Percentiles rank a stretch among this genome's conserved stretches.
Conservation (phyloP, 2,329 filamentous ascomycete species). For the Dothistroma septosporum region DNA sequence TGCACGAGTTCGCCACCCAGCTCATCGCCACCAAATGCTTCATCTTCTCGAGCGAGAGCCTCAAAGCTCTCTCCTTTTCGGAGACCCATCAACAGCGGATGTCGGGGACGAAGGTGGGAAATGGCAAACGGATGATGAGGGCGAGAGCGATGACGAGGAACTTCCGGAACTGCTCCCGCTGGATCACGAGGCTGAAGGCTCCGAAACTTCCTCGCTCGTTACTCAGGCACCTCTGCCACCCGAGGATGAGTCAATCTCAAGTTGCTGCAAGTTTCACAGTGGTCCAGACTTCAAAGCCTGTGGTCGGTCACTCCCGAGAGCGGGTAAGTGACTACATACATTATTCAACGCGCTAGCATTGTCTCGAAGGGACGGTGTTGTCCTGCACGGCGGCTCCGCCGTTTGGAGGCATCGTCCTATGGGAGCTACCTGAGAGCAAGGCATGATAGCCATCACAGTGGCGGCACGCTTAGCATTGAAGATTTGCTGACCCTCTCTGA, state of each 20-base stretch:
- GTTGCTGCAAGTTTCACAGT: not conserved
- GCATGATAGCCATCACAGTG: too few relatives aligned
- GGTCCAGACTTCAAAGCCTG: constrained; percentile 9
- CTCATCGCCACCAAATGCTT: constrained; percentile 23
- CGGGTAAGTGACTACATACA: constrained; percentile 5
- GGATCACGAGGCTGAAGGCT: not conserved
- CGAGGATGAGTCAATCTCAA: not conserved
- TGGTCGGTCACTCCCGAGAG: constrained; percentile 9
- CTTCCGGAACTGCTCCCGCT: not conserved
- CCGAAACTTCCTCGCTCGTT: not conserved
- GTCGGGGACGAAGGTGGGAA: not conserved
- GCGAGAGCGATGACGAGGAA: not conserved
- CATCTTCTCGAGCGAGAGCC: constrained; percentile 26
- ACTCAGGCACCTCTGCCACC: not conserved
- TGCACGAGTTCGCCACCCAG: constrained; percentile 30
- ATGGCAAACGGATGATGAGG: not conserved
- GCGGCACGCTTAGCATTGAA: too few relatives aligned
- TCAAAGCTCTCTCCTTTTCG: constrained; percentile 14
- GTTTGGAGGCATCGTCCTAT: too few relatives aligned
- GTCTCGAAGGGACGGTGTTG: too few relatives aligned
- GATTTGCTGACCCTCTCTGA: too few relatives aligned
- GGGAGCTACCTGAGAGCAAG: too few relatives aligned
- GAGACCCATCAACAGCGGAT: too few relatives aligned
- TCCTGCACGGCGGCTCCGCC: too few relatives aligned
- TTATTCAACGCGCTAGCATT: too few relatives aligned